These are phyloP conservation scores for Zizania latifolia DNA, from an alignment of 176 grass and related monocot genomes.

Conservation along the genomic window DNA sequence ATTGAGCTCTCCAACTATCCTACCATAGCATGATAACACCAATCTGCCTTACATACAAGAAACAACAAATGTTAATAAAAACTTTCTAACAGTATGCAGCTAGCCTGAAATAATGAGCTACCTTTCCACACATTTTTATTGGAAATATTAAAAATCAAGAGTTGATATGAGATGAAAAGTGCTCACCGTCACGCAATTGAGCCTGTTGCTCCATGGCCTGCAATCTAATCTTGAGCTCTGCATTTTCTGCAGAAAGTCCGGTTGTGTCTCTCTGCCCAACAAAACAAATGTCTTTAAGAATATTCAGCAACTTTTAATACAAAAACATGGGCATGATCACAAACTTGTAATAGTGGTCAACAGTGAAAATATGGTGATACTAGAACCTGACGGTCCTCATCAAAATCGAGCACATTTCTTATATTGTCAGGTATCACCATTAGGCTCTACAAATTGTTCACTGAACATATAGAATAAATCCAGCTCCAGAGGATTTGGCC, in stretches of 20 bases:
- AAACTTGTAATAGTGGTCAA: background rate
- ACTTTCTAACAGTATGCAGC: background rate
- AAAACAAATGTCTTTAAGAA: slow-evolving; percentile 25
- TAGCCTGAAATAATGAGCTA: background rate
- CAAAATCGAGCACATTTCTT: background rate
- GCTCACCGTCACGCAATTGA: slow-evolving; percentile 67
- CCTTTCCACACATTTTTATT: background rate
- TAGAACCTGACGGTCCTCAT: background rate
- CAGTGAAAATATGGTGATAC: background rate
- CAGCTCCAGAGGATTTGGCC: background rate
- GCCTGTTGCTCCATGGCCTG: slow-evolving; percentile 91
- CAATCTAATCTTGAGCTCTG: slow-evolving; percentile 81
- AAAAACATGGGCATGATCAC: background rate
- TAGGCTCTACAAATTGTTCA: slow-evolving; percentile 17
- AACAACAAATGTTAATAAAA: background rate
- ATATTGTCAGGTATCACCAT: background rate
- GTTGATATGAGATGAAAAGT: background rate
- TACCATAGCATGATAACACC: background rate
- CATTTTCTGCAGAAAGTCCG: slow-evolving; percentile 60
- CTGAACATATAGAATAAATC: slow-evolving; percentile 18
- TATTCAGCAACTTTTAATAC: slow-evolving; percentile 20
- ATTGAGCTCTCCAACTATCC: background rate
- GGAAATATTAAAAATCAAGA: slow-evolving; percentile 4
- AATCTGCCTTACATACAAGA: background rate
- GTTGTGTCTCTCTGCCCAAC: slow-evolving; percentile 70